phyloP scores from a whole-genome alignment of 192 early-diverging fungal genomes.

The Pecoramyces ruminantium region DNA sequence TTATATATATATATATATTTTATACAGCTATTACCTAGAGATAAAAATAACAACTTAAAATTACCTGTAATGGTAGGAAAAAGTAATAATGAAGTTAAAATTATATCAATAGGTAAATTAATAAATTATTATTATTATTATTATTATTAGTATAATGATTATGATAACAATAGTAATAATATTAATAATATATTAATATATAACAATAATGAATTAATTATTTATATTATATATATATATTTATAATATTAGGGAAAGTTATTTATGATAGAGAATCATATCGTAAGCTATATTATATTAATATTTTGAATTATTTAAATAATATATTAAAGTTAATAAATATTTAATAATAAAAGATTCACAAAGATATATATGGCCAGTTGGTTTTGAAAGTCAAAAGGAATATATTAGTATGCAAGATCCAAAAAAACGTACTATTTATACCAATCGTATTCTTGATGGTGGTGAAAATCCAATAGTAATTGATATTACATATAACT shows the following conservation, averaged over 20 bases:
- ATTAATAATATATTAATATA: too few relatives aligned
- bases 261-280: background rate
- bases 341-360: slow-evolving; percentile 1
- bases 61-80: background rate
- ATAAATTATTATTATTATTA: too few relatives aligned
- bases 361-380: slow-evolving; percentile 48
- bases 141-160: too few relatives aligned
- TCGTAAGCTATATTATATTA: background rate
- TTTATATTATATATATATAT: too few relatives aligned
- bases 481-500: too few relatives aligned
- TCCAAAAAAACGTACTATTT: slow-evolving; percentile 26
- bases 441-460: slow-evolving; percentile 49
- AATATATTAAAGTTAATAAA: too few relatives aligned
- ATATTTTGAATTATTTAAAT: too few relatives aligned
- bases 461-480: slow-evolving; percentile 19
- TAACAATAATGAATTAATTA: too few relatives aligned
- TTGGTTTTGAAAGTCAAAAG: slow-evolving; percentile 46
- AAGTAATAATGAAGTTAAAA: background rate
- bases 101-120: background rate
- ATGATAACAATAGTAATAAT: too few relatives aligned
- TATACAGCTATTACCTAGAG: background rate
- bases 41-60: background rate
- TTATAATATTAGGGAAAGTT: background rate
- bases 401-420: slow-evolving; percentile 36
- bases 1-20: background rate